Evolutionary conservation across 352 stramenopile genomes (phyloP), one percentile per base, ranked within the genome.

Genomic region (Phytophthora agathidicida): DNA sequence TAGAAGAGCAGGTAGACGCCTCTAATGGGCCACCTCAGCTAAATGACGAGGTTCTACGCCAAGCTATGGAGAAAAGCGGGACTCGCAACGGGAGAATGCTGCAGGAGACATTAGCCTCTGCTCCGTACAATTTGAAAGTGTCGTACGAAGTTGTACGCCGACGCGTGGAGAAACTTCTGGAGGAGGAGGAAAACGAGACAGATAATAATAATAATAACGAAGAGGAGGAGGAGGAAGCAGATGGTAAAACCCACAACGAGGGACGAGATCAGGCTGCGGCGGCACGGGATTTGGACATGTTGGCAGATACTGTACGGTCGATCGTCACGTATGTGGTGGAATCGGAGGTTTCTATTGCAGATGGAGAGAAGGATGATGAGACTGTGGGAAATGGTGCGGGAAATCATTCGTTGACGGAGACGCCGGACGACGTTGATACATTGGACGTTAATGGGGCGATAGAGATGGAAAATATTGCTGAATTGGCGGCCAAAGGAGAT

Each of bases 301-400:
- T 89, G 6, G 79, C 79, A 2, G 75, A 87, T 45, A 89, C 79
- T 1, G 76, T 89, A 35, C 70, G 74, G 2, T 71, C 75, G 7
- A 85, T 86, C 37, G 76, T 80, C 17, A 73, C 56, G 2, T 55
- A 68, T 19, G 71, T 73, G 9, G 60, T 65, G 27, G 56, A 68
- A 23, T 32, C 43, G 14, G 43, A 35, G 19, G 22, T 26, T 9
- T 6, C 32, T 30, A 17, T 35, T 36, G 30, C 10, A 13, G 22
- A 43, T 28, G 32, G 14, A 38, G 33, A 33, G 42, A 1, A 19
- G 16, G 11, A 20, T 3, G 31, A 28, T 1, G 11, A 46, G 9
- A 11, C 10, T 23, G 9, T 5, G n/a, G 23, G n/a, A n/a, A n/a
- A 35, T 24, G 19, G 10, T 27, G 26, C 16, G 36, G 19, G 27